phyloP scores from a whole-genome alignment of 2,329 filamentous ascomycete genomes.

The Amesomyces nigricolor region DNA sequence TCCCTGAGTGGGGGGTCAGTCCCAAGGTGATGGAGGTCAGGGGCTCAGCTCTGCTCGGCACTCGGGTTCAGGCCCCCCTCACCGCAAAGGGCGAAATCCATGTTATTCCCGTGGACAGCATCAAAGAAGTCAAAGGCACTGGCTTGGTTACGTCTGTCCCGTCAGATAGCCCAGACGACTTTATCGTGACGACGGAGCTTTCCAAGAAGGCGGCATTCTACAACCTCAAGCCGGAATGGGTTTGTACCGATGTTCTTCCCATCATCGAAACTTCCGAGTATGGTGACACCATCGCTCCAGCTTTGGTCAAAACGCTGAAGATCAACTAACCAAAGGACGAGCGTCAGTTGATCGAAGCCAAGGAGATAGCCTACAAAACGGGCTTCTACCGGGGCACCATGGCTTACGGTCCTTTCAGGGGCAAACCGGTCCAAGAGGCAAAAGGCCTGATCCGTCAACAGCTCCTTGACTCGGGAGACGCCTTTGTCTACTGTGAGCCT shows the following conservation, averaged over 20 bases:
- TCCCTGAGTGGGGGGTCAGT: conserved; percentile 35
- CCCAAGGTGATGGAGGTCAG: conserved; percentile 65
- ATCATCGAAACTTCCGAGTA: no score
- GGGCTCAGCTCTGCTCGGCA: conserved; percentile 51
- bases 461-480: no score
- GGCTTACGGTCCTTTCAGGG: no score
- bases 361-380: no score
- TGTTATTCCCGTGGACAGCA: conserved; percentile 85
- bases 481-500: no score
- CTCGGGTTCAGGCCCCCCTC: conserved; percentile 64
- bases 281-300: no score
- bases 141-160: conserved; percentile 89
- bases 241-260: conserved; percentile 73
- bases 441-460: no score
- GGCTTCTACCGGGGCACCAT: no score
- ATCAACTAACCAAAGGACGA: no score
- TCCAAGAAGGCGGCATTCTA: conserved; percentile 91
- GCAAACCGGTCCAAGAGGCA: no score
- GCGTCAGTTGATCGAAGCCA: no score
- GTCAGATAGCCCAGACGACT: conserved; percentile 88
- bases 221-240: conserved; percentile 89
- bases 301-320: no score
- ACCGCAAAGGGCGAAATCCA: conserved; percentile 72
- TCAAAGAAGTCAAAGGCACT: conserved; percentile 82
- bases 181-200: conserved; percentile 74